Percentiles rank a stretch among this genome's conserved stretches.
These are phyloP conservation scores for Tuber melanosporum DNA, from an alignment of 495 filamentous ascomycete species.

Conservation along the genomic window DNA sequence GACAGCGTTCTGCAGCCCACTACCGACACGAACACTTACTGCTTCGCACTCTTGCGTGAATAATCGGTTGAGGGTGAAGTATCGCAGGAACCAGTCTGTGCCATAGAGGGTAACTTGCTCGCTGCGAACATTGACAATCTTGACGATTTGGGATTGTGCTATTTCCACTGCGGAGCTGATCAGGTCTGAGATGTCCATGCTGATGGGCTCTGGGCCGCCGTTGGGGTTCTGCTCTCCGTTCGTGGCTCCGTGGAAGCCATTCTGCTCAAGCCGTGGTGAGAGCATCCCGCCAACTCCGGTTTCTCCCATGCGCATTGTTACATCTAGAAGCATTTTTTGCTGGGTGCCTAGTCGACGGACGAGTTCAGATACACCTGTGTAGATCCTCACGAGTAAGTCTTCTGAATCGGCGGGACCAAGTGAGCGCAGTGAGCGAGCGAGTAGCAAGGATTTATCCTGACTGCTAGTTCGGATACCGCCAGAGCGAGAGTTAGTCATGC, in stretches of 20 bases:
- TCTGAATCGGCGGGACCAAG: constrained; percentile 81
- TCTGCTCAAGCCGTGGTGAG: constrained; percentile 39
- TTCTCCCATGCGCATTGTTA: constrained; percentile 58
- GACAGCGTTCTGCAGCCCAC: constrained; percentile 75
- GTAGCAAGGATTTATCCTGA: constrained; percentile 79
- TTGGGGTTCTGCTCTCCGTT: constrained; percentile 25
- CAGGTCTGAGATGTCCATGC: constrained; percentile 84
- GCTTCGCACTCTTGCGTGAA: constrained; percentile 97
- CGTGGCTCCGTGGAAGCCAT: constrained; percentile 28
- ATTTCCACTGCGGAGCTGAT: constrained; percentile 89
- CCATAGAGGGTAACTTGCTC: constrained; percentile 47
- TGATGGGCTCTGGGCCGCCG: constrained; percentile 21
- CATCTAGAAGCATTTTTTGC: constrained; percentile 90
- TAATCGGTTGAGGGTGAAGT: constrained; percentile 86
- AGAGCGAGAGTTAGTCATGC: constrained; percentile 58
- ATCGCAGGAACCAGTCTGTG: constrained; percentile 63
- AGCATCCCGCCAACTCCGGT: constrained; percentile 41
- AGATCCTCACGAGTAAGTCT: constrained; percentile 71
- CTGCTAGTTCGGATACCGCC: constrained; percentile 62
- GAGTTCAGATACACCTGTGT: constrained; percentile 79
- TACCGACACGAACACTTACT: constrained; percentile 80
- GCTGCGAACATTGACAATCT: constrained; percentile 81
- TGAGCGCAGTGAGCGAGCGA: constrained; percentile 85
- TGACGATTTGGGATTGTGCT: constrained; percentile 85
- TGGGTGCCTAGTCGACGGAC: constrained; percentile 79